phyloP scores from a whole-genome alignment of 768 basidiomycete species.

The Rhodotorula diobovata region DNA sequence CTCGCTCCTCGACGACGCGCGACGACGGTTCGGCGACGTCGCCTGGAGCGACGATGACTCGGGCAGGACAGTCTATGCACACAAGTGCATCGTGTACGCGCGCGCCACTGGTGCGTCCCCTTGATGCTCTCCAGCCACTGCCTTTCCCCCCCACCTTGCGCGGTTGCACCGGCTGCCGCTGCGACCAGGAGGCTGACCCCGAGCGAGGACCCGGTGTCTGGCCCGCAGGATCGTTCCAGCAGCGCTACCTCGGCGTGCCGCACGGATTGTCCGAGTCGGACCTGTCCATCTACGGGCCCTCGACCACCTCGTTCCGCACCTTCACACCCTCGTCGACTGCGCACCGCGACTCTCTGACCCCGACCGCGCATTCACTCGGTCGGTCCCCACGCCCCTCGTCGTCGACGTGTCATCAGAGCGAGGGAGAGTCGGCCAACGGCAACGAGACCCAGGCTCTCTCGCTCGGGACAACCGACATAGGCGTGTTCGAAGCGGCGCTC shows the following conservation, averaged over 20 bases:
- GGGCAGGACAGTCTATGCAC: conserved; percentile 1
- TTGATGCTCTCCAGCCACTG: not conserved
- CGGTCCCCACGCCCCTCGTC: conserved; percentile 5
- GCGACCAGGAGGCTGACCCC: not conserved
- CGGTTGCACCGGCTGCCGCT: too few relatives aligned
- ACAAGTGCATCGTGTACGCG: conserved; percentile 36
- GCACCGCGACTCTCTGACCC: not conserved
- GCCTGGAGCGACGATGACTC: conserved; percentile 67
- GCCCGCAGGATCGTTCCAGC: conserved; percentile 31
- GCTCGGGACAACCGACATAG: conserved; percentile 55
- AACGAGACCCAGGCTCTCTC: conserved; percentile 4
- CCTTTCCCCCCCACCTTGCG: too few relatives aligned
- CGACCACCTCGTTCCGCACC: conserved; percentile 14
- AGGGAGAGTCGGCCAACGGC: not conserved
- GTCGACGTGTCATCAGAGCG: not conserved
- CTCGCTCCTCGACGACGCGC: conserved; percentile 67
- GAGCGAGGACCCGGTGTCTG: too few relatives aligned
- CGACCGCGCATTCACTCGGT: not conserved
- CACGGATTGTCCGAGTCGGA: conserved; percentile 14
- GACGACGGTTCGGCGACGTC: conserved; percentile 86
- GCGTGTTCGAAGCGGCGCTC: conserved; percentile 80
- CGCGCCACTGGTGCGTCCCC: conserved; percentile 22
- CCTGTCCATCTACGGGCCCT: conserved; percentile 14
- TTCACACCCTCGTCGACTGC: conserved; percentile 7
- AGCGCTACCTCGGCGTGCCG: conserved; percentile 24